Evolutionary conservation across 2,329 filamentous ascomycete species (phyloP), one percentile per base, ranked within the genome.

Genomic region (Geosmithia morbida): DNA sequence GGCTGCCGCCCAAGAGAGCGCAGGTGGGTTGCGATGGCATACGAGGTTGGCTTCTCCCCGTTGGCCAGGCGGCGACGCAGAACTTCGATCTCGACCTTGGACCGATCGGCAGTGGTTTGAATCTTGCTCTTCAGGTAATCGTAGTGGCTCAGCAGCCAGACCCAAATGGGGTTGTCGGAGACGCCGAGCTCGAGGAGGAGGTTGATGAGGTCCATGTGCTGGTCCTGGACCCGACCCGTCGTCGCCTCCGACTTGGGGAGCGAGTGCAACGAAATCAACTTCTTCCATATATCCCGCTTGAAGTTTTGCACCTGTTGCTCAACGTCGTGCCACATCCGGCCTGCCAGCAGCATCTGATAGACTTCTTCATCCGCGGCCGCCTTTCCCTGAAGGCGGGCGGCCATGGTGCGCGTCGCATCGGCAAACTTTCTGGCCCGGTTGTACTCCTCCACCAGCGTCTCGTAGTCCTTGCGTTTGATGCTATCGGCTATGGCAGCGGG

Each of bases 131-230:
- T 96, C 48, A 98, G 72, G 57, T 89, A 82, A 53, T 95, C 87
- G 59, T 89, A 94, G 43, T 87, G 81, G 57, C 87, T 95, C 48
- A 90, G 70, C 22, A 98, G 77, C 89, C 92, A 98, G 11, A 94
- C 76, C 86, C 87, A 95, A 51, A 98, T 94, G 1, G 92, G 92
- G 56, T 94, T 98, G 50, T 97, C 88, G 10, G 94, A 85, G 2
- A 95, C 88, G 7, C 92, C 94, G 18, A 98, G 71, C 62, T 98
- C 90, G n/a, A 98, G 68, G 47, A 98, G 72, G 37, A 96, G 72
- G 19, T 81, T 75, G 48, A 98, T 97, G 44, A 96, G 71, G 59
- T 95, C 87, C 79, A 96, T 87, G 57, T 96, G 85, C 60, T 81
- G 76, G 54, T 95, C 87, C 58, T 90, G 87, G 6, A 76, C 70